Conservation (phyloP, 352 stramenopile species). For the Globisporangium polare region DNA sequence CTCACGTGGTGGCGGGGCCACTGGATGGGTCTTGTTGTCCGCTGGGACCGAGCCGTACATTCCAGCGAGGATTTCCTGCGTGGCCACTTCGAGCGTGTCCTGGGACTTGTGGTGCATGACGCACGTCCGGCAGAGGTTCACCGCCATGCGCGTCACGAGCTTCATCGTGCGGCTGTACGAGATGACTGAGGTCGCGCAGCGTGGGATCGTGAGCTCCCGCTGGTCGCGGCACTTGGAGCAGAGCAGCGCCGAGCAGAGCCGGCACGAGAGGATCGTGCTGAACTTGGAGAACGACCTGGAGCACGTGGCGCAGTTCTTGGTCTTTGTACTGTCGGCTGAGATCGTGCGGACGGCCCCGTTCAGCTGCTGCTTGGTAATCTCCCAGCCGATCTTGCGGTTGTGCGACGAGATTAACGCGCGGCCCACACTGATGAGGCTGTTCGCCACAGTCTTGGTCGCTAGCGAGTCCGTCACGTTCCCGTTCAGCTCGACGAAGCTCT, state of each 20-base stretch:
- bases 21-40: neutral
- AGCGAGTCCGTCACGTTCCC: slow-evolving; percentile 40
- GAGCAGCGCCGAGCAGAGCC: slow-evolving; percentile 5
- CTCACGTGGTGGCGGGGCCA: neutral
- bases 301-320: slow-evolving; percentile 4
- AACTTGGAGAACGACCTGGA: slow-evolving; percentile 6
- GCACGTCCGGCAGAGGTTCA: slow-evolving; percentile 6
- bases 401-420: slow-evolving; percentile 2
- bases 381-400: slow-evolving; percentile 9
- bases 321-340: neutral
- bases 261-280: slow-evolving; percentile 1
- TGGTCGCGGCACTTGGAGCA: slow-evolving; percentile 14
- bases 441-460: slow-evolving; percentile 21
- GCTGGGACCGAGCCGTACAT: slow-evolving; percentile 1
- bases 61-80: slow-evolving; percentile 9
- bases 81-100: slow-evolving; percentile 1
- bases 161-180: neutral
- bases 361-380: neutral
- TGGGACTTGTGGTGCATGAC: neutral
- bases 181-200: neutral
- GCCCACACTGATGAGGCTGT: slow-evolving; percentile 19
- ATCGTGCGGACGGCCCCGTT: neutral
- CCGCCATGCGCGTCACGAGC: neutral
- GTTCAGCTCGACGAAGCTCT: slow-evolving; percentile 34
- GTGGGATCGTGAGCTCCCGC: slow-evolving; percentile 5